phyloP scores from a whole-genome alignment of 2,329 filamentous ascomycete genomes.

The Clonostachys sp. region DNA sequence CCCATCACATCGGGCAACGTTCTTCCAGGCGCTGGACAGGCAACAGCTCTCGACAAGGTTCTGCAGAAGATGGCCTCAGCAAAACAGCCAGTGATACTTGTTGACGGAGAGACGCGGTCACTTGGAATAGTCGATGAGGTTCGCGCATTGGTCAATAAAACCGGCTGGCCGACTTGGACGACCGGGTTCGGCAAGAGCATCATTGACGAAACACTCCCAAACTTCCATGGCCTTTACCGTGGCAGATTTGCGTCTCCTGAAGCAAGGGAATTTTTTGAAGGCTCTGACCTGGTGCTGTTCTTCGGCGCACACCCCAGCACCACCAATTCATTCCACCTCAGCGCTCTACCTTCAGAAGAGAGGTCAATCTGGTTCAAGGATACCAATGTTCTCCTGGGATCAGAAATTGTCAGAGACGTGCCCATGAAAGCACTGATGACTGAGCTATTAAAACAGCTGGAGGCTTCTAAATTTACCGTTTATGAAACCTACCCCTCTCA shows the following conservation, averaged over 20 bases:
- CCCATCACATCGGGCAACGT: constrained; percentile 64
- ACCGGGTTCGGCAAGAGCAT: constrained; percentile 87
- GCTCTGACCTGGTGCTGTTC: constrained; percentile 36
- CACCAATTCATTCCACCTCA: constrained; percentile 35
- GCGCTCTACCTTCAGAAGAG: constrained; percentile 25
- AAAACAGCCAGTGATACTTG: constrained; percentile 71
- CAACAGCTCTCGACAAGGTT: constrained; percentile 76
- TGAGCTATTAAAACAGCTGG: too few relatives aligned
- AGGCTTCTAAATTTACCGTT: constrained; percentile 15
- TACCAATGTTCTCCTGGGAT: neutral
- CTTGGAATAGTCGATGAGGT: constrained; percentile 71
- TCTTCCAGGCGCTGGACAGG: constrained; percentile 63
- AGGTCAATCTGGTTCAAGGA: constrained; percentile 24
- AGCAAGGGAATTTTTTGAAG: constrained; percentile 21
- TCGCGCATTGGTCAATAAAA: constrained; percentile 67
- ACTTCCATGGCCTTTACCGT: constrained; percentile 81
- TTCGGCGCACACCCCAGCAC: constrained; percentile 40
- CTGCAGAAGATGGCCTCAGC: constrained; percentile 69
- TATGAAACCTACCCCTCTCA: constrained; percentile 66
- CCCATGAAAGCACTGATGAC: neutral
- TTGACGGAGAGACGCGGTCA: constrained; percentile 79
- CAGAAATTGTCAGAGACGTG: neutral
- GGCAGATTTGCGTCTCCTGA: constrained; percentile 64
- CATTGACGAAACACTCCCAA: constrained; percentile 68
- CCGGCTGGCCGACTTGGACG: constrained; percentile 76